Evolutionary conservation across 2,329 filamentous ascomycete genomes (phyloP).

Genomic region (Paramyrothecium sp.): DNA sequence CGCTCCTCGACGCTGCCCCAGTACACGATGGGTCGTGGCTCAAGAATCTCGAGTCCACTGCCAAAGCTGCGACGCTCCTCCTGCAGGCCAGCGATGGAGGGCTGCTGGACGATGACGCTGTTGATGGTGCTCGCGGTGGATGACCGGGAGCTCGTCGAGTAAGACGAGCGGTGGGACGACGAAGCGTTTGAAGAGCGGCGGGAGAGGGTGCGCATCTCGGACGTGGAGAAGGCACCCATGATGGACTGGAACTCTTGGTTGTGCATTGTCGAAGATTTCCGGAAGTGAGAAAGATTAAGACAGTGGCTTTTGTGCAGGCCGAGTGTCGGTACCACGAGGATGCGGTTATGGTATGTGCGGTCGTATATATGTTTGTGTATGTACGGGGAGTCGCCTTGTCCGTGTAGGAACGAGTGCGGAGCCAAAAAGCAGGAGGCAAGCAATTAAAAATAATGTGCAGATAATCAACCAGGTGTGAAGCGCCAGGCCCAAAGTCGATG

Average conservation of each 20-base stretch:
- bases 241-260: constrained; percentile 45
- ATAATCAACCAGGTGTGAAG: background rate
- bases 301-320: background rate
- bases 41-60: constrained; percentile 54
- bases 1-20: constrained; percentile 64
- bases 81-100: constrained; percentile 55
- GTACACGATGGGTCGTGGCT: constrained; percentile 62
- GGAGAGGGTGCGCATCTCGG: constrained; percentile 49
- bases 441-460: background rate
- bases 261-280: constrained; percentile 32
- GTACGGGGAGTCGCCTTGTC: background rate
- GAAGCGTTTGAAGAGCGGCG: constrained; percentile 50
- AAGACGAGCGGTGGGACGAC: constrained; percentile 30
- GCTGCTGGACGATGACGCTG: constrained; percentile 56
- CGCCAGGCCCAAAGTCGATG: background rate
- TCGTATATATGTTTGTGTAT: background rate
- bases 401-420: background rate
- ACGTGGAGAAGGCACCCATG: constrained; percentile 49
- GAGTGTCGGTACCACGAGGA: background rate
- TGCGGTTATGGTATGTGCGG: background rate
- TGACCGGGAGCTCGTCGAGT: constrained; percentile 41
- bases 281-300: background rate
- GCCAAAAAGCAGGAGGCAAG: background rate
- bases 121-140: constrained; percentile 54
- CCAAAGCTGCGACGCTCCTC: constrained; percentile 54